These are phyloP conservation scores for Lactarius evosmus DNA, from an alignment of 768 basidiomycete genomes.

Conservation along the genomic window DNA sequence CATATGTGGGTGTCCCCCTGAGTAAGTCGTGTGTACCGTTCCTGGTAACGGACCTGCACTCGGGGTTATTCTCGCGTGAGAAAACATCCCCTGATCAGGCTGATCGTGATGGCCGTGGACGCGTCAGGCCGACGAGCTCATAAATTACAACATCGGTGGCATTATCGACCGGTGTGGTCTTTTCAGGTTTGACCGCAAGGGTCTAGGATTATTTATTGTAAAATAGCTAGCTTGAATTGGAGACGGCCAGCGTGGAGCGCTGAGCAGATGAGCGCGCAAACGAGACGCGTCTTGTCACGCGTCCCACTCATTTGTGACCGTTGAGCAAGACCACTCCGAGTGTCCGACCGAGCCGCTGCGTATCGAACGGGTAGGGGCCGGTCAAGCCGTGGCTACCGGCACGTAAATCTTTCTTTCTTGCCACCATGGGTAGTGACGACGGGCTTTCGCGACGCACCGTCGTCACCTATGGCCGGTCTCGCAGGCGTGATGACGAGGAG, in stretches of 20 bases:
- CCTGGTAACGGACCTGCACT: constrained; percentile 17
- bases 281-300: constrained; percentile 26
- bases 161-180: not conserved
- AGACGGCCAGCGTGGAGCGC: not conserved
- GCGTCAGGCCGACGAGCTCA: constrained; percentile 5
- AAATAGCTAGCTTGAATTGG: not conserved
- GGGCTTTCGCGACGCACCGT: constrained; percentile 35
- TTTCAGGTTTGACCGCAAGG: not conserved
- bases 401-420: not conserved
- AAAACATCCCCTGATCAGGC: not conserved
- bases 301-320: constrained; percentile 24
- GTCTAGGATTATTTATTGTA: not conserved
- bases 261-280: not conserved
- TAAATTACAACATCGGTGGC: not conserved
- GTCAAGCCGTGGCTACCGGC: constrained; percentile 10
- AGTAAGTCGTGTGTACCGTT: constrained; percentile 1
- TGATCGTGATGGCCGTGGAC: constrained; percentile 8
- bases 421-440: constrained; percentile 30
- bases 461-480: constrained; percentile 20
- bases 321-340: constrained; percentile 14
- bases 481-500: constrained; percentile 20
- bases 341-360: not conserved
- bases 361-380: constrained; percentile 8
- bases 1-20: not conserved
- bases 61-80: constrained; percentile 14